Conservation (phyloP, 2,329 filamentous ascomycete species). For the Colletotrichum scovillei region DNA sequence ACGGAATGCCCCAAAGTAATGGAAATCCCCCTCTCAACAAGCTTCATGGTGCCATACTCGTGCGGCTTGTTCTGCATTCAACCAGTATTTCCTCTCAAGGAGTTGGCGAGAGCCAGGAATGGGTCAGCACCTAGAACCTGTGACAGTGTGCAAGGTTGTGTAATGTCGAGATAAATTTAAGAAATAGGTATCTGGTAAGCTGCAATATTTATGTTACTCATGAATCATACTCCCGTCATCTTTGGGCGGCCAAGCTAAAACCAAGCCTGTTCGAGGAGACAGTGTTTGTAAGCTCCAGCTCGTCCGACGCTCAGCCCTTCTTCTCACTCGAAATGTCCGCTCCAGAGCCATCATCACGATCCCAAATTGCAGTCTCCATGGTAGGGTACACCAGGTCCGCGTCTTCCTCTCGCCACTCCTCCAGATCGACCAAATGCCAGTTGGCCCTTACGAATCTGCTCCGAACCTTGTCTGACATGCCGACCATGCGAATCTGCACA, state of each 20-base stretch:
- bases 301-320: not conserved
- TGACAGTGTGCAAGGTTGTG: too few species aligned
- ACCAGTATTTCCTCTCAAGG: too few species aligned
- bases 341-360: slow-evolving; percentile 26
- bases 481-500: slow-evolving; percentile 61
- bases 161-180: not conserved
- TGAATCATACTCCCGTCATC: not conserved
- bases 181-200: not conserved
- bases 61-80: too few species aligned
- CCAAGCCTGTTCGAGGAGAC: not conserved
- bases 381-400: slow-evolving; percentile 31
- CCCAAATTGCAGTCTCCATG: slow-evolving; percentile 32
- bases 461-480: slow-evolving; percentile 55
- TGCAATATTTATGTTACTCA: not conserved
- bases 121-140: too few species aligned
- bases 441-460: slow-evolving; percentile 52
- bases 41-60: too few species aligned
- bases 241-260: not conserved
- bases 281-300: not conserved
- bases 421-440: slow-evolving; percentile 43
- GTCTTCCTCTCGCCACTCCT: slow-evolving; percentile 32
- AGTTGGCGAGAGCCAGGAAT: too few species aligned
- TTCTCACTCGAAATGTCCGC: slow-evolving; percentile 17
- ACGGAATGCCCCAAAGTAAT: too few species aligned
- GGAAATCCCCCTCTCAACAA: too few species aligned